A percentile compares a stretch with the other conserved stretches of the same genome.
These are phyloP conservation scores for Lactarius tabidus DNA, from an alignment of 768 basidiomycete species.

Conservation along the genomic window DNA sequence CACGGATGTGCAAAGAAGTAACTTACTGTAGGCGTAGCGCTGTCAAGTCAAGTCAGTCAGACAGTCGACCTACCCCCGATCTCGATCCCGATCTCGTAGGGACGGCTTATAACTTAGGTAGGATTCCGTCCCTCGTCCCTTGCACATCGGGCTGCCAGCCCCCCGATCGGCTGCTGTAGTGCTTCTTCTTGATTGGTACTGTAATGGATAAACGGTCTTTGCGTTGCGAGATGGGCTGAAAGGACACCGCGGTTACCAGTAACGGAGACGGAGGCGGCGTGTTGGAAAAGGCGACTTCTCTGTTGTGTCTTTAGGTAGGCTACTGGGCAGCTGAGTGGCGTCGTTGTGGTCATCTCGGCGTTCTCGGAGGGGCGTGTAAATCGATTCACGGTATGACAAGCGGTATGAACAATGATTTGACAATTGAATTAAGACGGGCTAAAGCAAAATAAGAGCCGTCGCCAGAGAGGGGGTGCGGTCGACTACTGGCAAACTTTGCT, in stretches of 20 bases:
- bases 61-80: background rate
- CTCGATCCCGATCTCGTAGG: background rate
- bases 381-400: too few relatives aligned
- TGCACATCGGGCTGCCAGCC: background rate
- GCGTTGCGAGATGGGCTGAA: too few relatives aligned
- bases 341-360: too few relatives aligned
- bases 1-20: background rate
- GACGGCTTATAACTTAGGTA: too few relatives aligned
- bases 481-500: too few relatives aligned
- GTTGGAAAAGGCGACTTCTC: background rate
- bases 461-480: too few relatives aligned
- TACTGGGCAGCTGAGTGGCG: background rate
- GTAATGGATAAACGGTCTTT: too few relatives aligned
- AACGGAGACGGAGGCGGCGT: background rate
- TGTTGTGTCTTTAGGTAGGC: background rate
- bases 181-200: too few relatives aligned
- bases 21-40: background rate
- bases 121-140: background rate
- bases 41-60: background rate
- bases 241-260: background rate
- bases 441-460: background rate
- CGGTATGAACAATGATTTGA: too few relatives aligned
- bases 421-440: background rate
- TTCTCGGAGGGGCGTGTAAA: background rate
- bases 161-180: background rate